Conservation (phyloP, 257 asterid genomes). For the Solanum pimpinellifolium region DNA sequence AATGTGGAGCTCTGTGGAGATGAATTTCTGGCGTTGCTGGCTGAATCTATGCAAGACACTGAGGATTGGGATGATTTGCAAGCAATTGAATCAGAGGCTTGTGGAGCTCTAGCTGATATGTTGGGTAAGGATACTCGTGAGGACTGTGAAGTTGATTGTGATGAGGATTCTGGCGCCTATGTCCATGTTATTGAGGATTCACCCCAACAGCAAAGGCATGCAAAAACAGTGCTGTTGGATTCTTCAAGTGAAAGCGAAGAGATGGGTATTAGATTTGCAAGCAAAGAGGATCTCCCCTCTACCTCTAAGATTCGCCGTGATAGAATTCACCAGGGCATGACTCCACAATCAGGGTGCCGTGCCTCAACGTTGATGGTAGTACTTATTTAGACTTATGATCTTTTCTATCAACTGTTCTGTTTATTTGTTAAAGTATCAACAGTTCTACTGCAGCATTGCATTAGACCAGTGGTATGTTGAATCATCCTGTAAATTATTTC, state of each 20-base stretch:
- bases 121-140: slow-evolving; percentile 38
- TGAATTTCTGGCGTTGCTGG: slow-evolving; percentile 82
- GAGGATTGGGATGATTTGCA: slow-evolving; percentile 96
- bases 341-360: slow-evolving; percentile 25
- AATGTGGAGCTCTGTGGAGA: slow-evolving; percentile 87
- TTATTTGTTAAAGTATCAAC: neutral
- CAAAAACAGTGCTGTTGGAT: slow-evolving; percentile 31
- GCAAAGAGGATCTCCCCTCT: slow-evolving; percentile 6
- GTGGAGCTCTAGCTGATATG: slow-evolving; percentile 62
- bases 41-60: slow-evolving; percentile 56
- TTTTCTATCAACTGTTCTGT: neutral
- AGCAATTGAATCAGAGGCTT: slow-evolving; percentile 82
- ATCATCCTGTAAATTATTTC: neutral
- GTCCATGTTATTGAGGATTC: slow-evolving; percentile 48
- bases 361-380: slow-evolving; percentile 37
- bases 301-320: slow-evolving; percentile 16
- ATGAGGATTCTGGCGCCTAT: slow-evolving; percentile 8
- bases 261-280: slow-evolving; percentile 6
- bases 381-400: neutral
- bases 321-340: slow-evolving; percentile 7
- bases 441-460: neutral
- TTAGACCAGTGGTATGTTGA: neutral
- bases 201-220: slow-evolving; percentile 28
- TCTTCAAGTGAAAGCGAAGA: slow-evolving; percentile 61
- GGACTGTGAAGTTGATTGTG: slow-evolving; percentile 14